phyloP scores from a whole-genome alignment of 2,329 filamentous ascomycete genomes.

The Microascus cirrosus region DNA sequence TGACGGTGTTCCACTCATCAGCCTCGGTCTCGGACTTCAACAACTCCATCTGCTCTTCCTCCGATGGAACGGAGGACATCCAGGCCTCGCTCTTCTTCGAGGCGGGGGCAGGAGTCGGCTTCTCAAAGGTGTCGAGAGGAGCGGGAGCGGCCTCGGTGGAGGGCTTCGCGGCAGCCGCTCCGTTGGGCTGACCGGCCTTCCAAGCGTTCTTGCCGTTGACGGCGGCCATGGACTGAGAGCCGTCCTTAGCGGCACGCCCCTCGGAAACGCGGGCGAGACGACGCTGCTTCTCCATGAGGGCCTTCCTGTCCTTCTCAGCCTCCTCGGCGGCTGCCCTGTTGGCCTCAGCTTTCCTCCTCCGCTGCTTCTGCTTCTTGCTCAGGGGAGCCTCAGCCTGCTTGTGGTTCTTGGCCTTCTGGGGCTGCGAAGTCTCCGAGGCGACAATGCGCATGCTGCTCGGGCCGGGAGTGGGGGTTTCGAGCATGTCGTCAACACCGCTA shows the following conservation, averaged over 20 bases:
- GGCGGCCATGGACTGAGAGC: constrained; percentile 44
- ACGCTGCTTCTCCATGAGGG: constrained; percentile 70
- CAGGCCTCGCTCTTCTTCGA: constrained; percentile 29
- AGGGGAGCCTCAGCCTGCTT: constrained; percentile 57
- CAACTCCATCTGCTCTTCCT: constrained; percentile 52
- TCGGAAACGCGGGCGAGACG: constrained; percentile 72
- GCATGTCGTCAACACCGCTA: constrained; percentile 80
- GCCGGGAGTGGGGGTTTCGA: constrained; percentile 58
- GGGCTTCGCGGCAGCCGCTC: constrained; percentile 18
- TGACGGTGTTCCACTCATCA: constrained; percentile 49
- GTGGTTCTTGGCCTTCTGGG: constrained; percentile 52
- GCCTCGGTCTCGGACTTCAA: constrained; percentile 33
- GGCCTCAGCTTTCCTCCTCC: constrained; percentile 77
- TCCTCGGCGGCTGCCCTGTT: constrained; percentile 65
- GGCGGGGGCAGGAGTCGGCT: constrained; percentile 5
- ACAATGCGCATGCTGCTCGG: constrained; percentile 65
- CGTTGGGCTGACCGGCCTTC: constrained; percentile 23
- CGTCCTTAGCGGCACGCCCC: constrained; percentile 74
- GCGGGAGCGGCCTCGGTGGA: constrained; percentile 21
- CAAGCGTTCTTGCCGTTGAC: constrained; percentile 30
- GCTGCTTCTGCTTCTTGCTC: constrained; percentile 93
- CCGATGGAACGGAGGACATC: constrained; percentile 42
- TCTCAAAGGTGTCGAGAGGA: constrained; percentile 44
- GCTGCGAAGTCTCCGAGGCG: constrained; percentile 48
- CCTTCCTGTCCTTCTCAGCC: constrained; percentile 67